These are phyloP conservation scores for Xylaria venustula DNA, from an alignment of 495 filamentous ascomycete species.

Conservation along the genomic window DNA sequence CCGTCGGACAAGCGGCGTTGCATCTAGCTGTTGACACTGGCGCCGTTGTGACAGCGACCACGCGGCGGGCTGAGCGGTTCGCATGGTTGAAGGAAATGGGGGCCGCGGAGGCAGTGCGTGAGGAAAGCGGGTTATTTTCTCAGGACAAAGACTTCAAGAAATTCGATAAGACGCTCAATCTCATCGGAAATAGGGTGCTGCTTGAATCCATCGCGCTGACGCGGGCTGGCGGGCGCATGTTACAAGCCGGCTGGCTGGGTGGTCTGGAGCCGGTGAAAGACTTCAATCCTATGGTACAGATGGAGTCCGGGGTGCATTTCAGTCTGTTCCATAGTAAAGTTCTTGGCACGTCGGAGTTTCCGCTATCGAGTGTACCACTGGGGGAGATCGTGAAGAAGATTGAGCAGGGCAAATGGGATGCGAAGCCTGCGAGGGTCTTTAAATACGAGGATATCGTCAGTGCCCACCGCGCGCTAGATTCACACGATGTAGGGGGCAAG, in stretches of 20 bases:
- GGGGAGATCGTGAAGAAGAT: constrained; percentile 38
- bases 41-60: constrained; percentile 41
- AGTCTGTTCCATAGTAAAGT: constrained; percentile 47
- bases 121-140: constrained; percentile 21
- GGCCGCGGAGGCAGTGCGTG: constrained; percentile 27
- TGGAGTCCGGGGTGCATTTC: constrained; percentile 51
- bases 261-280: constrained; percentile 45
- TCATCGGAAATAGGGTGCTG: constrained; percentile 44
- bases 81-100: constrained; percentile 32
- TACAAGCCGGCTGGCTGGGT: constrained; percentile 44
- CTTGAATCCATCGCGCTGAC: constrained; percentile 41
- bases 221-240: constrained; percentile 37
- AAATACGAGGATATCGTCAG: constrained; percentile 31
- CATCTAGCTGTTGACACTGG: constrained; percentile 44
- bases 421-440: constrained; percentile 33
- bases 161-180: constrained; percentile 45
- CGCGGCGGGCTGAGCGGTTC: constrained; percentile 29
- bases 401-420: constrained; percentile 28
- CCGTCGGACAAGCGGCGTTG: constrained; percentile 44
- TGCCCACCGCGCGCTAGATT: constrained; percentile 37
- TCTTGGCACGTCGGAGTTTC: constrained; percentile 41
- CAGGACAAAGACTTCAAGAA: constrained; percentile 3
- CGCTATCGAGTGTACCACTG: constrained; percentile 43
- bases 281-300: constrained; percentile 49
- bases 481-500: constrained; percentile 34